phyloP scores from a whole-genome alignment of 1,139 yeast genomes.

The Candida albicans region DNA sequence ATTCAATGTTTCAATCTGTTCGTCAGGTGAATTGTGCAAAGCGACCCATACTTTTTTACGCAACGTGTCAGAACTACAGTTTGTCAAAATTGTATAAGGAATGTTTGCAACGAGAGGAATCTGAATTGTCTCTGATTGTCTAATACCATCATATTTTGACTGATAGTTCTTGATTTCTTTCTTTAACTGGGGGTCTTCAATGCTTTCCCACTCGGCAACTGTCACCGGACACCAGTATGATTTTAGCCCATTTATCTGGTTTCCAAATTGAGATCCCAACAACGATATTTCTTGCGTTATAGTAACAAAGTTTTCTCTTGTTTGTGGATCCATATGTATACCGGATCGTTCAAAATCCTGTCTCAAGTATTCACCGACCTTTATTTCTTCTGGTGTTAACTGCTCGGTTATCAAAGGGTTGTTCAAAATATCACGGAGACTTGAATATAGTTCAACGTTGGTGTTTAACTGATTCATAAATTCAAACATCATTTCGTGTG shows the following conservation, averaged over 20 bases:
- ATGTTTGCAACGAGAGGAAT: slow-evolving; percentile 71
- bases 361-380: slow-evolving; percentile 77
- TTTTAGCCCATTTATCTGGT: slow-evolving; percentile 51
- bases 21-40: slow-evolving; percentile 56
- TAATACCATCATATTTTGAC: slow-evolving; percentile 18
- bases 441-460: slow-evolving; percentile 67
- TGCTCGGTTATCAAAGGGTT: slow-evolving; percentile 35
- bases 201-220: slow-evolving; percentile 30
- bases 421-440: slow-evolving; percentile 55
- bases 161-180: slow-evolving; percentile 31
- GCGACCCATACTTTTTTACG: slow-evolving; percentile 75
- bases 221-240: slow-evolving; percentile 40
- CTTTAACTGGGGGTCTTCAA: slow-evolving; percentile 24
- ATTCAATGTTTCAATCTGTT: slow-evolving; percentile 62
- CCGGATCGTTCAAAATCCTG: slow-evolving; percentile 93
- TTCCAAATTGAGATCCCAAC: slow-evolving; percentile 75
- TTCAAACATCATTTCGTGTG: slow-evolving; percentile 88
- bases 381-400: slow-evolving; percentile 68
- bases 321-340: slow-evolving; percentile 70
- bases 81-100: slow-evolving; percentile 65
- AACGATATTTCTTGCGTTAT: slow-evolving; percentile 81
- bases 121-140: slow-evolving; percentile 13
- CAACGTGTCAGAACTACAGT: slow-evolving; percentile 55
- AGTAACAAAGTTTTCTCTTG: slow-evolving; percentile 70
- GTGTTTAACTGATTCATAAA: slow-evolving; percentile 93